A percentile compares a stretch with the other conserved stretches of the same genome.
Conservation (phyloP, 352 stramenopile species). For the Globisporangium camurandrum region DNA sequence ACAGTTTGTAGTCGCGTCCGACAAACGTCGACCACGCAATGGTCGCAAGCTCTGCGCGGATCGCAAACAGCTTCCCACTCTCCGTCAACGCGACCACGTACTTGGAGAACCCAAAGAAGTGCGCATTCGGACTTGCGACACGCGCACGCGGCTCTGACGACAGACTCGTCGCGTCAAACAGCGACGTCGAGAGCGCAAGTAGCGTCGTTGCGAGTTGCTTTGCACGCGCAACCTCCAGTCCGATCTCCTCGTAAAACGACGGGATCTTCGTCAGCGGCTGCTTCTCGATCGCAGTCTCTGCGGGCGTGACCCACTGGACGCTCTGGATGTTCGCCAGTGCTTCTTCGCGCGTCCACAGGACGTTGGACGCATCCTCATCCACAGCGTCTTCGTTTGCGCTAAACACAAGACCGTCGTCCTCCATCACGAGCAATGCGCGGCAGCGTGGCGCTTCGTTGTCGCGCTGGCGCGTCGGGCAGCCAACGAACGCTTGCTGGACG, state of each 20-base stretch:
- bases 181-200: constrained; percentile 34
- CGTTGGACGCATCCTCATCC: constrained; percentile 15
- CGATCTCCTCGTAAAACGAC: constrained; percentile 61
- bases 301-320: constrained; percentile 72
- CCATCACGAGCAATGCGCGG: constrained; percentile 53
- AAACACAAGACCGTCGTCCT: constrained; percentile 67
- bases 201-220: constrained; percentile 40
- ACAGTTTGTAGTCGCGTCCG: constrained; percentile 59
- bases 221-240: constrained; percentile 46
- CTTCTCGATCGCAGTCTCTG: constrained; percentile 73
- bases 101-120: constrained; percentile 83
- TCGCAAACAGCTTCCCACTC: constrained; percentile 74
- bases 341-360: constrained; percentile 74
- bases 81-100: constrained; percentile 66
- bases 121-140: constrained; percentile 53
- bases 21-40: constrained; percentile 69
- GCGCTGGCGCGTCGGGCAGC: constrained; percentile 52
- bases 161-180: constrained; percentile 37
- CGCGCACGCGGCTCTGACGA: constrained; percentile 22
- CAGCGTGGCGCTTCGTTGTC: constrained; percentile 31
- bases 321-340: constrained; percentile 67
- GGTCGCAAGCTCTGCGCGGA: constrained; percentile 65
- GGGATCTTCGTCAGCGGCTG: constrained; percentile 61
- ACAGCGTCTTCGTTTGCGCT: constrained; percentile 44
- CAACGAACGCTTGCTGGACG: constrained; percentile 43